Percentiles rank a stretch among this genome's conserved stretches.
Conservation (phyloP, 108 stramenopile genomes). For the Pseudonitzschia pungens region DNA sequence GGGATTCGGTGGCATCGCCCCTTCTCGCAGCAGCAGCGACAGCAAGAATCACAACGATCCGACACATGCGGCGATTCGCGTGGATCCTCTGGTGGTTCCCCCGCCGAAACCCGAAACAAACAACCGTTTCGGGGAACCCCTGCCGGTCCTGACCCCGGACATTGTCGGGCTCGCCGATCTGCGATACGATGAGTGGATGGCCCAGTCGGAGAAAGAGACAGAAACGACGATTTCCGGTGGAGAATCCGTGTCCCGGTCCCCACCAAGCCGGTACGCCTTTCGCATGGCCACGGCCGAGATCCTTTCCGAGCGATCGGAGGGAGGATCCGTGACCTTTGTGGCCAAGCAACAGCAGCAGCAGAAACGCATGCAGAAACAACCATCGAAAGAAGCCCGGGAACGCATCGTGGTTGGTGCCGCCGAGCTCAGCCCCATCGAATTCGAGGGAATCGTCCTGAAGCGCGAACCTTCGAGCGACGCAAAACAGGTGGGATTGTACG, state of each 20-base stretch:
- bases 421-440: constrained; percentile 63
- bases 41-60: too few species aligned
- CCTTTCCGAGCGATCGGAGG: constrained; percentile 32
- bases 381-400: too few species aligned
- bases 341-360: constrained; percentile 15
- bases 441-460: constrained; percentile 10
- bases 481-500: constrained; percentile 31
- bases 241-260: background rate
- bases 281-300: constrained; percentile 59
- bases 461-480: background rate
- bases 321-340: constrained; percentile 47
- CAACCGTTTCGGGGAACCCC: background rate
- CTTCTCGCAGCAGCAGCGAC: too few species aligned
- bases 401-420: constrained; percentile 40
- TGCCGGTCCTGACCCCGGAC: constrained; percentile 21
- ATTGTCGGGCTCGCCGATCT: constrained; percentile 53
- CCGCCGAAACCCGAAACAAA: too few species aligned
- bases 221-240: too few species aligned
- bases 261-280: constrained; percentile 35
- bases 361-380: too few species aligned
- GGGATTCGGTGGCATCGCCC: too few species aligned
- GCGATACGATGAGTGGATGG: constrained; percentile 55
- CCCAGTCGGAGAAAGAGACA: background rate
- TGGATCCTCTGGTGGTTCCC: too few species aligned
- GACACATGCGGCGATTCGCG: too few species aligned